Percentiles rank a stretch among this genome's conserved stretches.
phyloP scores from a whole-genome alignment of 768 basidiomycete species.

The Mycena olivaceomarginata region DNA sequence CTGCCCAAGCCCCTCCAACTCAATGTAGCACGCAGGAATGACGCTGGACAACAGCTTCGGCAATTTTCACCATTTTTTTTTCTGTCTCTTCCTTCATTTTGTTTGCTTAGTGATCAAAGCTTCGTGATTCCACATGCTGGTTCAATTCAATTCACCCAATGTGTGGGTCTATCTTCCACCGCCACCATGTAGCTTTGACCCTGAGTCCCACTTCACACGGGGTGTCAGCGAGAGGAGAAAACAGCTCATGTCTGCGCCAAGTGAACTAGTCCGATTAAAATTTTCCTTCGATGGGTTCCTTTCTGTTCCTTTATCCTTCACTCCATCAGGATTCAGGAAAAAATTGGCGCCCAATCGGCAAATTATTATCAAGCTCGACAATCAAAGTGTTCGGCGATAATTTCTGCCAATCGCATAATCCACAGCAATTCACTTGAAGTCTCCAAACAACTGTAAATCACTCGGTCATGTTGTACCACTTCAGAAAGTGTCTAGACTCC shows the following conservation, averaged over 20 bases:
- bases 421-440: too few species aligned
- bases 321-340: neutral
- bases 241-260: slow-evolving; percentile 12
- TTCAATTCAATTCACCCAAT: neutral
- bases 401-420: too few species aligned
- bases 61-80: neutral
- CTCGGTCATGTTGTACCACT: too few species aligned
- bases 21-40: too few species aligned
- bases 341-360: too few species aligned
- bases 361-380: too few species aligned
- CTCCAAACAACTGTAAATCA: too few species aligned
- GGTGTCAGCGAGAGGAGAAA: neutral
- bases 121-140: neutral
- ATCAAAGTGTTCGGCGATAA: too few species aligned
- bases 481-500: too few species aligned
- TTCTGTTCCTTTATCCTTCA: slow-evolving; percentile 11
- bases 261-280: slow-evolving; percentile 15
- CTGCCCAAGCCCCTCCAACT: too few species aligned
- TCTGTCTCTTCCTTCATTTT: neutral
- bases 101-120: neutral
- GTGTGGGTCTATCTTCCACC: too few species aligned
- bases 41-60: too few species aligned
- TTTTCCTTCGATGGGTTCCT: slow-evolving; percentile 19
- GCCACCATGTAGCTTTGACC: neutral
- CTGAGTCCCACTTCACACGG: neutral